These are phyloP conservation scores for Leccinellum rugosiceps DNA, from an alignment of 768 basidiomycete genomes.

Conservation along the genomic window DNA sequence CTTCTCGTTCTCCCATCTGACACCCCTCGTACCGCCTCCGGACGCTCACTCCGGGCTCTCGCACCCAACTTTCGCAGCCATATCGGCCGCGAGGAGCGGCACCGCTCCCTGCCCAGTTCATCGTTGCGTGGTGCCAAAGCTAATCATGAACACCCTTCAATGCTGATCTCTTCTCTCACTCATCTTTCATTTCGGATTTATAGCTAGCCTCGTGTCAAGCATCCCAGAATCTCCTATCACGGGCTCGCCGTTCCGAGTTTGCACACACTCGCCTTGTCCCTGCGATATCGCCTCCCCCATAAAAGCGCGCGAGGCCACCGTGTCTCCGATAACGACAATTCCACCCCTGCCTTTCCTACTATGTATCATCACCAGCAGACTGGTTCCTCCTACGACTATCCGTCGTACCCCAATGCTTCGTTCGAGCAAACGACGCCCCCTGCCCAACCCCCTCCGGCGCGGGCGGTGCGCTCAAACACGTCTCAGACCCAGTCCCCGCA, in stretches of 20 bases:
- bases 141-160: conserved; percentile 34
- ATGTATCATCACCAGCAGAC: conserved; percentile 51
- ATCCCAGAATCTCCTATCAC: conserved; percentile 29
- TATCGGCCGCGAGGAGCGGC: conserved; percentile 26
- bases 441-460: conserved; percentile 32
- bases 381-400: conserved; percentile 49
- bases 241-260: conserved; percentile 28
- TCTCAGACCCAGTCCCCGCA: conserved; percentile 34
- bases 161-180: conserved; percentile 35
- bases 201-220: conserved; percentile 34
- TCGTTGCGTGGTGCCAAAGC: conserved; percentile 26
- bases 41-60: conserved; percentile 4
- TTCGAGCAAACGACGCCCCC: conserved; percentile 25
- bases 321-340: conserved; percentile 11
- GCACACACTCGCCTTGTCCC: conserved; percentile 22
- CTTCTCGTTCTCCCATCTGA: conserved; percentile 1
- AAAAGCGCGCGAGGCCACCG: conserved; percentile 27
- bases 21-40: not conserved
- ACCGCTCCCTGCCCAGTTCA: conserved; percentile 25
- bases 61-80: conserved; percentile 12
- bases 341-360: conserved; percentile 48
- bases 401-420: conserved; percentile 36
- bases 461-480: conserved; percentile 26
- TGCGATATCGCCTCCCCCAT: conserved; percentile 28
- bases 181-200: conserved; percentile 36